Base-by-base conservation (phyloP, 2,329 filamentous ascomycete species). In the Colletotrichum magnum region DNA sequence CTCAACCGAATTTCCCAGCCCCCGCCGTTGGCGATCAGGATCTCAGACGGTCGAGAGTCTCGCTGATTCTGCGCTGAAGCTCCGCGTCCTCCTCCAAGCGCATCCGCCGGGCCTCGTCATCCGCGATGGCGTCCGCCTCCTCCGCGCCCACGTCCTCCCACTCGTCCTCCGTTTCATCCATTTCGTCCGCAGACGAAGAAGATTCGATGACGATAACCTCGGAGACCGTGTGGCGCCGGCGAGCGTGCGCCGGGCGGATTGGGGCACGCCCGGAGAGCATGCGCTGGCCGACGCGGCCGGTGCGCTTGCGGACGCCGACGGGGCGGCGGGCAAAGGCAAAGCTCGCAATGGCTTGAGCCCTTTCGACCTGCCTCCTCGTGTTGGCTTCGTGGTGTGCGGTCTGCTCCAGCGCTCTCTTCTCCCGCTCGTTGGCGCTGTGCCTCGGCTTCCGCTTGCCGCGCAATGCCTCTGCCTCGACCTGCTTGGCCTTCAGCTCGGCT, bases 301-400 rank as follows among this genome's bases (percentile, higher is more conserved):
- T 39, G 4, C 63, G 54, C 56, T 65, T 65, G 39, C 48, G 48
- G 10, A 65, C 32, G 15, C 56, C 48, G 36, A 15, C 48, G 16
- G 63, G 48, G 2, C 26, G 51, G 16, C 36, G 48, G 4, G 48
- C 54, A 4, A 54, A n/a, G 63, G 54, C 10, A 6, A 45, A 15
- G 9, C 54, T 65, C 24, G 56, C 56, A 9, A 54, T 13, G 24
- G 13, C 21, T 5, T 18, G 12, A 24, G 41, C 10, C 51, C n/a
- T 41, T 24, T 15, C 45, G 9, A 39, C 24, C 13, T 59, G 41
- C 41, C 28, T 28, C 24, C 28, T 47, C 56, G 24, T 26, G 58
- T 24, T 51, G 6, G 18, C 47, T n/a, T 39, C n/a, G 5, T 51
- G 58, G 5, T 10, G 4, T 15, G 36, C 15, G 5, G 5, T 12